Evolutionary conservation across 192 early-diverging fungal species (phyloP).

Genomic region (Endogone sp.): DNA sequence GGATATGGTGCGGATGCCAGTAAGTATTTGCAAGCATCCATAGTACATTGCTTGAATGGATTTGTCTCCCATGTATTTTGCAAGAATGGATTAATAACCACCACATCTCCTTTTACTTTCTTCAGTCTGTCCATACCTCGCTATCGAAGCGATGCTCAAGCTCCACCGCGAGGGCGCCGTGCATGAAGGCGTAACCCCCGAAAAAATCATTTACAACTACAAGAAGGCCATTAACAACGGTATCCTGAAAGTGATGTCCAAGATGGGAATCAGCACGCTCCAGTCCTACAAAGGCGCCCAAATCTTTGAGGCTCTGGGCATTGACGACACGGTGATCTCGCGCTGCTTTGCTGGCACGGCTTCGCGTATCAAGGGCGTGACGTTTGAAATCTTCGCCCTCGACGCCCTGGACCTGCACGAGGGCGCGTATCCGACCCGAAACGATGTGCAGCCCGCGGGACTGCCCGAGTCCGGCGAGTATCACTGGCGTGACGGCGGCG

Average conservation of each 20-base stretch:
- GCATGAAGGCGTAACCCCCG: constrained; percentile 54
- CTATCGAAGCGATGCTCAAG: constrained; percentile 86
- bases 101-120: neutral
- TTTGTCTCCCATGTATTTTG: neutral
- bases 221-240: constrained; percentile 89
- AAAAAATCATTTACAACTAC: constrained; percentile 78
- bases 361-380: constrained; percentile 90
- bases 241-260: constrained; percentile 98
- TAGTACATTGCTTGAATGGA: neutral
- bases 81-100: neutral
- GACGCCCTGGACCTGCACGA: constrained; percentile 89
- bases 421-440: constrained; percentile 73
- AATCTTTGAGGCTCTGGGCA: constrained; percentile 96
- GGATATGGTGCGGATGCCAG: constrained; percentile 93
- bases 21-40: constrained; percentile 20
- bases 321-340: constrained; percentile 82
- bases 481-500: constrained; percentile 94
- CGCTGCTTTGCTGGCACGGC: constrained; percentile 95
- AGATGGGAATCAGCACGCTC: constrained; percentile 99
- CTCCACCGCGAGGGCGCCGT: constrained; percentile 79
- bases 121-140: constrained; percentile 83
- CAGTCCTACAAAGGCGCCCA: constrained; percentile 99
- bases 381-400: constrained; percentile 71
- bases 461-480: constrained; percentile 96
- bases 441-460: constrained; percentile 54